Percentiles rank a stretch among this genome's conserved stretches.
Conservation (phyloP, 768 basidiomycete species). For the Tricholoma saponaceum region DNA sequence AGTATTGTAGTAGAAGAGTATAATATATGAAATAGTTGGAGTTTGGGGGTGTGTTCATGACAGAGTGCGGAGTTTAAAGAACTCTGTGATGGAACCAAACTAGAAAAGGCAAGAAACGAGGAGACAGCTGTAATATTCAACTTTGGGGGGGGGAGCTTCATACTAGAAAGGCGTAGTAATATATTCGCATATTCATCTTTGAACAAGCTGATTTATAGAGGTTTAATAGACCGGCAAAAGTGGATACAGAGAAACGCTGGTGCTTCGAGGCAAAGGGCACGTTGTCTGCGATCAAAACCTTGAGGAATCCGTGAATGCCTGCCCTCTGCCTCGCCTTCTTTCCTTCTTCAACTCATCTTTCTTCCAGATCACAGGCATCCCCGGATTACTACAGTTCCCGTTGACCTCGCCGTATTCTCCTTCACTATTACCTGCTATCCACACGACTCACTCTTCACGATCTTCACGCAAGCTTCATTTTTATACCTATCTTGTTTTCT, state of each 20-base stretch:
- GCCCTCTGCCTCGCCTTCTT: slow-evolving; percentile 53
- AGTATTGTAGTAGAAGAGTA: background rate
- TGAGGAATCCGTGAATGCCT: slow-evolving; percentile 49
- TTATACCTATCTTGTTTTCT: slow-evolving; percentile 47
- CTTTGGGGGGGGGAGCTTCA: background rate
- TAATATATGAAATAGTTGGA: background rate
- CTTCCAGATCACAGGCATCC: slow-evolving; percentile 23
- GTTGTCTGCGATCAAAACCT: slow-evolving; percentile 76
- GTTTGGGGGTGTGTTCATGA: background rate
- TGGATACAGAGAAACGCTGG: slow-evolving; percentile 42
- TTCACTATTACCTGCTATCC: slow-evolving; percentile 7
- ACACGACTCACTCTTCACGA: slow-evolving; percentile 50
- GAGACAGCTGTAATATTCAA: slow-evolving; percentile 16
- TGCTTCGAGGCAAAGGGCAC: slow-evolving; percentile 51
- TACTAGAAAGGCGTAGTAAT: background rate
- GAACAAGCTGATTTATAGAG: slow-evolving; percentile 1
- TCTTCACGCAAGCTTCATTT: slow-evolving; percentile 47
- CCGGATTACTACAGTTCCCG: slow-evolving; percentile 11
- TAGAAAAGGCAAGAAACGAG: slow-evolving; percentile 15
- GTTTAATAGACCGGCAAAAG: slow-evolving; percentile 8
- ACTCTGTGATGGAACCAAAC: slow-evolving; percentile 13
- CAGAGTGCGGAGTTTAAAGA: slow-evolving; percentile 26
- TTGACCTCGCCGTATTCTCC: slow-evolving; percentile 21
- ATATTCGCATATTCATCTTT: background rate
- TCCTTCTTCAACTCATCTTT: slow-evolving; percentile 41